Evolutionary conservation across 257 asterid genomes (phyloP).

Genomic region (Solanum pennellii): DNA sequence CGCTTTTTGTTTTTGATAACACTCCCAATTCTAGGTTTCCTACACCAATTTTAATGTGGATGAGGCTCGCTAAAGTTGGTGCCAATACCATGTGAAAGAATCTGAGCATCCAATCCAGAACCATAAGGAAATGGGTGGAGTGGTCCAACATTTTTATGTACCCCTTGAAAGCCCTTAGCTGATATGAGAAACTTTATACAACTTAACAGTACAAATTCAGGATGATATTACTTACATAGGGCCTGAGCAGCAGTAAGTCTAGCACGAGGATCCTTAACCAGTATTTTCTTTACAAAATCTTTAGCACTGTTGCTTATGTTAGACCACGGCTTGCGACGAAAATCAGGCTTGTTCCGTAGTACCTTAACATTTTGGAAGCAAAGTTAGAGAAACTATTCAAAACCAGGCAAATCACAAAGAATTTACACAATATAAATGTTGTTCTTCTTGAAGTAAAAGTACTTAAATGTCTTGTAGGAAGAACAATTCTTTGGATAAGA

Average conservation of each 20-base stretch:
- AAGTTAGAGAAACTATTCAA: neutral
- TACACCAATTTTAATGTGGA: neutral
- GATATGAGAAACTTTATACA: neutral
- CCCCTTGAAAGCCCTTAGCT: neutral
- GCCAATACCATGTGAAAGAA: neutral
- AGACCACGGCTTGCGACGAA: conserved; percentile 98
- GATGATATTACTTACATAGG: conserved; percentile 45
- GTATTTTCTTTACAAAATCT: conserved; percentile 88
- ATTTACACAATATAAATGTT: neutral
- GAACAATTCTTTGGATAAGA: neutral
- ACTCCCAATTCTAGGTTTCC: neutral
- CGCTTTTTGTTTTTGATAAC: neutral
- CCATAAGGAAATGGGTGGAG: neutral
- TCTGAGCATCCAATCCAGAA: neutral
- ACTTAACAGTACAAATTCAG: neutral
- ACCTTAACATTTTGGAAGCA: conserved; percentile 28
- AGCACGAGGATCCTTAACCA: conserved; percentile 90
- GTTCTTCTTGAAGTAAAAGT: neutral
- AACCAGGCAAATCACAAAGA: neutral
- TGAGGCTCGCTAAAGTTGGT: neutral
- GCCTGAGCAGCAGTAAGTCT: conserved; percentile 99
- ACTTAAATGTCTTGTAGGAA: neutral
- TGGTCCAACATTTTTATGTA: neutral
- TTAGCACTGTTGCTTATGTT: conserved; percentile 77
- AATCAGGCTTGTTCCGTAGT: conserved; percentile 88